A percentile compares a stretch with the other conserved stretches of the same genome.
Evolutionary conservation across 306 rosid species (phyloP).

Genomic region (Dryas alaskensis): DNA sequence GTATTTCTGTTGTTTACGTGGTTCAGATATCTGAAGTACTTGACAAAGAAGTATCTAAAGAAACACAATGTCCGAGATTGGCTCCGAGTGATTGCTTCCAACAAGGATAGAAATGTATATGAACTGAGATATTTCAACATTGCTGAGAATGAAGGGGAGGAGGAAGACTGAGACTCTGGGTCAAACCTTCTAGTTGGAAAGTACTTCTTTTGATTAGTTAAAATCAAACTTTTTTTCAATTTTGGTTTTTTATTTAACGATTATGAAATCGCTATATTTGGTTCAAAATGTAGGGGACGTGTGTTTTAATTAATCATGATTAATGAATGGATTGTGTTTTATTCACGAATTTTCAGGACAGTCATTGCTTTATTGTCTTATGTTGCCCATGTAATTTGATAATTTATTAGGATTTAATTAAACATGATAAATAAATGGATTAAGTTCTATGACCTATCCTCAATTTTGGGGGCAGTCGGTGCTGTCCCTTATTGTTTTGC

Average conservation of each 20-base stretch:
- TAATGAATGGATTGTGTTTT: not conserved
- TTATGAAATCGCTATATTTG: conserved; percentile 3
- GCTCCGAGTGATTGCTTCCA: conserved; percentile 59
- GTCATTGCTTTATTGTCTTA: not conserved
- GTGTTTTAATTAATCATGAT: conserved; percentile 6
- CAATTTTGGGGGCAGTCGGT: not conserved
- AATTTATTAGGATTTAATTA: not conserved
- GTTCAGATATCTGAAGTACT: conserved; percentile 54
- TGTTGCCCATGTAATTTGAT: not conserved
- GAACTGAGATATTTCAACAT: conserved; percentile 67
- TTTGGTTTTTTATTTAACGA: conserved; percentile 17
- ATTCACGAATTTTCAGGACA: not conserved
- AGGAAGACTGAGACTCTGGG: conserved; percentile 38
- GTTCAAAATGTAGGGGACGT: conserved; percentile 3
- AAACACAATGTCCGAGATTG: conserved; percentile 62
- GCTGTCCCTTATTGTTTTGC: not conserved
- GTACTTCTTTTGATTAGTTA: not conserved
- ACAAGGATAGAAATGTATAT: conserved; percentile 57
- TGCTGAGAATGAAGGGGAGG: conserved; percentile 61
- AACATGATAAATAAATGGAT: not conserved
- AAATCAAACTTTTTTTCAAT: conserved; percentile 20
- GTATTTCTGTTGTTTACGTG: conserved; percentile 1
- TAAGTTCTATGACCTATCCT: not conserved
- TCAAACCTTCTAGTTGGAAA: not conserved
- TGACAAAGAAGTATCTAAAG: conserved; percentile 57